Percentiles rank a stretch among this genome's conserved stretches.
These are phyloP conservation scores for Suhomyces panamericanus DNA, from an alignment of 1,139 yeast species.

Conservation along the genomic window DNA sequence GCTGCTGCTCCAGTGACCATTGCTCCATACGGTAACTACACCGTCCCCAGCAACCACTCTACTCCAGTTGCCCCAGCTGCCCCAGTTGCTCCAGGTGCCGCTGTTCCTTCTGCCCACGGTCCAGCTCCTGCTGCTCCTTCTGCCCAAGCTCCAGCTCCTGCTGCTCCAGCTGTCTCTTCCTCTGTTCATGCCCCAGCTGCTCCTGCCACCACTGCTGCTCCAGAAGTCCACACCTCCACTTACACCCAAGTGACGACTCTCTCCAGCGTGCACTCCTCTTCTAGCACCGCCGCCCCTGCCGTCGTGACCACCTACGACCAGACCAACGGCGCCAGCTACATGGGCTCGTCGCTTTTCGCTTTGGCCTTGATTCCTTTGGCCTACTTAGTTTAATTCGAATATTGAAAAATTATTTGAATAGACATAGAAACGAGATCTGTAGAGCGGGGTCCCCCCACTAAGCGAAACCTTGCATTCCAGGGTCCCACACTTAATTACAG, in stretches of 20 bases:
- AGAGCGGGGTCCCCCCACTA: no score
- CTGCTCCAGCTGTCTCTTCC: conserved; percentile 9
- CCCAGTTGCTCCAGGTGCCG: conserved; percentile 1
- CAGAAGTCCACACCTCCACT: conserved; percentile 1
- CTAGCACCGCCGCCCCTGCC: conserved; percentile 11
- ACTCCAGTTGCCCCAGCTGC: conserved; percentile 10
- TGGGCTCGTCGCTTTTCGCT: conserved; percentile 21
- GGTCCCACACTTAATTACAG: no score
- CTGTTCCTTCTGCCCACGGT: conserved; percentile 6
- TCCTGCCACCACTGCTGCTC: conserved; percentile 1
- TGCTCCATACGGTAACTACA: conserved; percentile 9
- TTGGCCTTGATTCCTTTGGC: conserved; percentile 26
- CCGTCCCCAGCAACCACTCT: conserved; percentile 1
- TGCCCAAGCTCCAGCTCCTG: conserved; percentile 10
- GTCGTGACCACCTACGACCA: conserved; percentile 9
- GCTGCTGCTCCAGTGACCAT: conserved; percentile 1
- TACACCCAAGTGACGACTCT: not conserved
- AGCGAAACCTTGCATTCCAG: no score
- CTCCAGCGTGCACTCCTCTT: not conserved
- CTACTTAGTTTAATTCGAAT: conserved; percentile 23
- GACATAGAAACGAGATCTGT: not conserved
- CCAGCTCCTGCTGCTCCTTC: conserved; percentile 10
- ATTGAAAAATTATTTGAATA: conserved; percentile 4
- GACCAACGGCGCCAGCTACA: conserved; percentile 17
- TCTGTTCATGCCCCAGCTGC: conserved; percentile 9